Base-by-base conservation (phyloP, 768 basidiomycete genomes). In the Suillus cothurnatus region DNA sequence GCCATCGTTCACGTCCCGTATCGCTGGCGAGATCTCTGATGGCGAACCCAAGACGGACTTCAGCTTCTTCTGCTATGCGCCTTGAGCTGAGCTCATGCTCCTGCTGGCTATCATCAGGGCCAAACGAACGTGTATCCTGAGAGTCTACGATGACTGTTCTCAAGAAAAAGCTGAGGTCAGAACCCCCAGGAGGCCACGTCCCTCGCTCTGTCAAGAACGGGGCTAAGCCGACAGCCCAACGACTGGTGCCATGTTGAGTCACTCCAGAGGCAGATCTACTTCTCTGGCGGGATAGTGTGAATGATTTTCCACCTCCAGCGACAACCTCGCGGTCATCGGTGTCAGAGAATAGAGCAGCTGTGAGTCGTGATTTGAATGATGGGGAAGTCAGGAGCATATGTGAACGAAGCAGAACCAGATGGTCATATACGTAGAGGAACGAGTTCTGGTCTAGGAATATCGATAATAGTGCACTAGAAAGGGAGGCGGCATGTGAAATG, bases 121-220 rank as follows among this genome's bases (percentile, higher is more conserved):
- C 73, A 31, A 41, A 34, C 43, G 61, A 36, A 11, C 63, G 67
- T 9, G 65, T 72, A 52, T 87, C 87, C 43, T 93, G 80, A 6
- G 92, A 89, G 73, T 94, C 94, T 11, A 95, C 85, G 69, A 97
- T 90, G 9, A 96, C 94, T 0, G 92, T 91, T 61, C 94, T 78
- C 50, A 97, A 78, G 68, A 89, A 87, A 77, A 91, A 95, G 70
- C 92, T 91, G 58, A 97, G 79, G 71, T 95, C 94, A 3, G 90
- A 84, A 6, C 92, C 93, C 21, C 91, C 89, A 15, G 95, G 95
- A 0, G 95, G 95, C 95, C 95, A 97, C 6, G 82, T 85, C 59
- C 87, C 86, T 41, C 89, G 81, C 53, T 91, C 88, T 43, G 90
- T 84, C n/a, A 97, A 76, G 3, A 86, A 84, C 0, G 88, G 81